Base-by-base conservation (phyloP, 164 flowering plant genomes). In the Santalum album region DNA sequence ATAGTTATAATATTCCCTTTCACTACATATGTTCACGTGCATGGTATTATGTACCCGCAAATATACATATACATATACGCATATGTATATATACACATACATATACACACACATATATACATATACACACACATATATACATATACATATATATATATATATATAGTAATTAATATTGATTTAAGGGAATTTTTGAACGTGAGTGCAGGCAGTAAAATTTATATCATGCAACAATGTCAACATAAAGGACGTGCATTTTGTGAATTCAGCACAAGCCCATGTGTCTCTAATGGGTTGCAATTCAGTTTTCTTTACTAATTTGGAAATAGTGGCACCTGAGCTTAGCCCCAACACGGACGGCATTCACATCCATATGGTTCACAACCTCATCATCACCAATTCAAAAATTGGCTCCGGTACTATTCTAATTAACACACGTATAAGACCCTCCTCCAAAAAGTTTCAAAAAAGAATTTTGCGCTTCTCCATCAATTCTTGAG, bases 311-410 rank as follows among this genome's bases (percentile, higher is more conserved):
- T 38, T 75, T 0, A 17, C 59, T 17, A 49, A 54, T 20, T 25
- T 75, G 24, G 11, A 17, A 0, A 59, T 72, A 12, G 18, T 6
- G 25, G 60, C 69, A 25, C n/a, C n/a, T n/a, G n/a, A n/a, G n/a
- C n/a, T n/a, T n/a, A n/a, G 79, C 56, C 80, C 82, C 11, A 77
- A 82, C 62, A 82, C 87, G 19, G 87, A 82, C 53, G 87, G 87
- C 50, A 74, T 82, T 22, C 79, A 82, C 60, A 51, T 79, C 23
- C 66, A 63, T 5, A 6, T 50, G 18, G 62, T 72, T 23, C 58
- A 52, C 14, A 14, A 75, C 29, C 49, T 77, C 1, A 32, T 50
- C 20, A 61, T 82, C 49, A 38, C 21, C 25, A 46, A 69, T 25
- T 49, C 68, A 1, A 29, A 9, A 6, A 75, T 82, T 5, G 73